phyloP scores from a whole-genome alignment of 768 basidiomycete species.

The Xanthoconium stramineum region DNA sequence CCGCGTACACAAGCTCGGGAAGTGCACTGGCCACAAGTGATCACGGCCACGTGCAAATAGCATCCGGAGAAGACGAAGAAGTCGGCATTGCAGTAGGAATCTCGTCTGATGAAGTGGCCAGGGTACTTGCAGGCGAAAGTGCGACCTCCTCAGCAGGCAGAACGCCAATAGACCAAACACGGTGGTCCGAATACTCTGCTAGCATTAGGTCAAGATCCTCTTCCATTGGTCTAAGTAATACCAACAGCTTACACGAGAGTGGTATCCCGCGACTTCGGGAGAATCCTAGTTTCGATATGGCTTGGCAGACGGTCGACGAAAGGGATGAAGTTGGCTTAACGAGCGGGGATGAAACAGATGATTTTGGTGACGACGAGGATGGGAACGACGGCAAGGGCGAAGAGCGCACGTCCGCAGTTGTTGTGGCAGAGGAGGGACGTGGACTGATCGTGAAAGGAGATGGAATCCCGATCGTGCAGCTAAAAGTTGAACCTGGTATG shows the following conservation, averaged over 20 bases:
- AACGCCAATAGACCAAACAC: constrained; percentile 56
- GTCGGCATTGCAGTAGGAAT: constrained; percentile 53
- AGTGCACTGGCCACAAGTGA: constrained; percentile 60
- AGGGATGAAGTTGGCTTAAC: constrained; percentile 60
- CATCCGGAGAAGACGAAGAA: constrained; percentile 56
- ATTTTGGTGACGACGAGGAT: constrained; percentile 50
- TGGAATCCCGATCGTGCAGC: constrained; percentile 53
- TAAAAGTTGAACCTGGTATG: constrained; percentile 74
- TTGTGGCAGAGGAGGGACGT: constrained; percentile 80
- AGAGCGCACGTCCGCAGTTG: constrained; percentile 71
- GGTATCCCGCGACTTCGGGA: constrained; percentile 47
- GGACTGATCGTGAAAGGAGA: constrained; percentile 79
- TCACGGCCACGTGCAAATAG: constrained; percentile 64
- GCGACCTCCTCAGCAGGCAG: constrained; percentile 44
- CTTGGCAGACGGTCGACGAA: constrained; percentile 72
- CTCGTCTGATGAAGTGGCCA: constrained; percentile 62
- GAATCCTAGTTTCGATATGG: constrained; percentile 73
- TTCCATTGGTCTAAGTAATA: constrained; percentile 51
- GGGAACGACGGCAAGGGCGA: constrained; percentile 52
- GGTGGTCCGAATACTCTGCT: constrained; percentile 74
- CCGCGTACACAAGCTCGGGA: constrained; percentile 72
- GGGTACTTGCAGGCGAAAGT: constrained; percentile 55
- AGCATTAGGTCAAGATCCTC: constrained; percentile 69
- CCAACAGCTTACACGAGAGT: constrained; percentile 39
- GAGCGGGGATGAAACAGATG: constrained; percentile 52